Base-by-base conservation (phyloP, 2,329 filamentous ascomycete species). In the Atkinsonella hypoxylon region DNA sequence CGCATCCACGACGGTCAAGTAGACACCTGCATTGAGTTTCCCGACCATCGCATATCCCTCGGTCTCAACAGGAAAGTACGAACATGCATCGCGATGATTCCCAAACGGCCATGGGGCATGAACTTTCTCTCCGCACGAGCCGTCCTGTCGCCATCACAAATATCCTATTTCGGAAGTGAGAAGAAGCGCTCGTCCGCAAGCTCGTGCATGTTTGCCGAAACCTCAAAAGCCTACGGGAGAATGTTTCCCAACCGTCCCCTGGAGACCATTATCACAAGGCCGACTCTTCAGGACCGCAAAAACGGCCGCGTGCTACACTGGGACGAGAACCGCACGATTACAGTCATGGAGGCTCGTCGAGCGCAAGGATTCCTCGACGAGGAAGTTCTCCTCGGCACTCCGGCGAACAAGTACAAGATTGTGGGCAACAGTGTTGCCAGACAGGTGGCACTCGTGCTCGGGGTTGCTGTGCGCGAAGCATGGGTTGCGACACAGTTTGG, bases 351-450 rank as follows among this genome's bases (percentile, higher is more conserved):
- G 62, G 77, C 74, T 0, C 68, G 83, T 1, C 70, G 85, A 1
- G 83, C 81, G 0, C 87, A 93, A 62, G 83, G 85, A 0, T 81
- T 85, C 40, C 79, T 73, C 0, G 85, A 91, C 50, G 56, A 81
- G 6, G 87, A 91, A 51, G 75, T 90, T 0, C 62, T 94, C 0
- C 63, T 90, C 1, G 87, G 87, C 0, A 59, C 49, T 0, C 62
- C 74, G 0, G 10, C 38, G 0, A 68, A 81, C 1, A 82, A 87
- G 59, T 82, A 78, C 68, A 77, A 74, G 50, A 78, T 87, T 18
- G 71, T 90, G 0, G 88, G 88, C 0, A 94, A 94, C 62, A 87
- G 82, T 30, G 87, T 94, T 0, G 79, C 86, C 2, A 70, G 86
- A 9, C 77, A 79, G 22, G 77, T 87, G 1, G 78, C 85, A 0